A percentile compares a stretch with the other conserved stretches of the same genome.
phyloP scores from a whole-genome alignment of 768 basidiomycete genomes.

The Naganishia vaughanmartiniae region DNA sequence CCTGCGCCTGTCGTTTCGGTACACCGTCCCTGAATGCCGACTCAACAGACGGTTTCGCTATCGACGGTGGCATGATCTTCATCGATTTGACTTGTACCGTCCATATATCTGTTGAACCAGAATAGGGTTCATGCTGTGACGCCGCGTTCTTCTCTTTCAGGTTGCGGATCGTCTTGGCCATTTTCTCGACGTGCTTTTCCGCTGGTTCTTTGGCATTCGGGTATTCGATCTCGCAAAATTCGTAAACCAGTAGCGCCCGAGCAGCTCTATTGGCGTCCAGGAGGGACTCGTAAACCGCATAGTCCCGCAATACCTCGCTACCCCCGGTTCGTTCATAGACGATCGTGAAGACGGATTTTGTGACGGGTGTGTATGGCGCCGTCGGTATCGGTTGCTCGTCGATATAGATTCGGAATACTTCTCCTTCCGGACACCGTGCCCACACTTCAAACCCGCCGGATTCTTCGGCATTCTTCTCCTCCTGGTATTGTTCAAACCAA shows the following conservation, averaged over 20 bases:
- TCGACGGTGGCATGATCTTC: conserved; percentile 1
- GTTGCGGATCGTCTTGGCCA: not conserved
- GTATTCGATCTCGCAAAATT: not conserved
- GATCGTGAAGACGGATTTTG: conserved; percentile 3
- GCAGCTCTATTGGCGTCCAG: not conserved
- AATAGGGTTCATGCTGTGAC: not conserved
- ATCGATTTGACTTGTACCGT: not conserved
- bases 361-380: conserved; percentile 1
- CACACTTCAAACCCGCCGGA: conserved; percentile 6
- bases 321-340: not conserved
- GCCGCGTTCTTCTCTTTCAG: not conserved
- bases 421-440: conserved; percentile 12
- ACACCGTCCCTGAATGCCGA: not conserved
- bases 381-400: not conserved
- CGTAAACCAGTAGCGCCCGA: conserved; percentile 1
- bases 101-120: not conserved
- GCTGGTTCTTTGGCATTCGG: not conserved
- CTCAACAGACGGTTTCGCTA: not conserved
- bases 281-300: not conserved
- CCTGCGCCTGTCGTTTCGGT: not conserved
- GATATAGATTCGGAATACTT: conserved; percentile 4
- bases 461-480: conserved; percentile 1
- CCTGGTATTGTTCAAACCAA: conserved; percentile 12
- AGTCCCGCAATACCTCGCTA: not conserved
- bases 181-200: not conserved